Evolutionary conservation across 768 basidiomycete genomes (phyloP).

Genomic region (Daedaleopsis sinensis): DNA sequence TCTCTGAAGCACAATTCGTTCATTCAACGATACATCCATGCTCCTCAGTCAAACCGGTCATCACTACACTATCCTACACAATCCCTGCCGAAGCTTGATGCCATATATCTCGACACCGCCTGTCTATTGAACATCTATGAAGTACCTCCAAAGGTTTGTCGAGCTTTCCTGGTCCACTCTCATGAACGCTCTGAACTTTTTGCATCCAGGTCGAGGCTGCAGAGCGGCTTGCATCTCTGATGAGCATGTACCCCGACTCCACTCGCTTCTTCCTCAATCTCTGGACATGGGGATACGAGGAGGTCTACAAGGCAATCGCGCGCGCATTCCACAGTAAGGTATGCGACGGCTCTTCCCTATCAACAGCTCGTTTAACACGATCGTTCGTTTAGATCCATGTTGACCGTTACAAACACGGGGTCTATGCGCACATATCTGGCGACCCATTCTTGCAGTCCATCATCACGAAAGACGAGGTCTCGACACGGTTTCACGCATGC

Average conservation of each 20-base stretch:
- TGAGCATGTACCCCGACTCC: conserved; percentile 63
- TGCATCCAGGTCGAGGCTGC: conserved; percentile 65
- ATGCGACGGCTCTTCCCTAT: conserved; percentile 4
- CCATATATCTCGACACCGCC: conserved; percentile 30
- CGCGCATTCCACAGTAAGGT: conserved; percentile 67
- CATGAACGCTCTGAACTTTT: background rate
- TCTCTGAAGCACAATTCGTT: conserved; percentile 68
- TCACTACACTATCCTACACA: background rate
- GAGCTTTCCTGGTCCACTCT: background rate
- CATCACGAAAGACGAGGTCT: conserved; percentile 58
- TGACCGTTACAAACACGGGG: conserved; percentile 81
- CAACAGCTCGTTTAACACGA: background rate
- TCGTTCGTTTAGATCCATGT: conserved; percentile 73
- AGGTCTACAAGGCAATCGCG: conserved; percentile 78
- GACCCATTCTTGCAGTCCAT: conserved; percentile 59
- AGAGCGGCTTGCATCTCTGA: conserved; percentile 65
- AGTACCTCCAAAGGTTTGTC: conserved; percentile 16
- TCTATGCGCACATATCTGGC: conserved; percentile 62
- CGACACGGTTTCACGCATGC: conserved; percentile 91
- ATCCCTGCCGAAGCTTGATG: conserved; percentile 17
- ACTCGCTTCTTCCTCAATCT: conserved; percentile 86
- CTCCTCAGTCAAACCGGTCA: background rate
- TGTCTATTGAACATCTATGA: conserved; percentile 23
- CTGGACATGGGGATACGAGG: conserved; percentile 99
- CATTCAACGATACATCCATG: conserved; percentile 69